Base-by-base conservation (phyloP, 108 stramenopile genomes). In the Parietichytrium sp. region DNA sequence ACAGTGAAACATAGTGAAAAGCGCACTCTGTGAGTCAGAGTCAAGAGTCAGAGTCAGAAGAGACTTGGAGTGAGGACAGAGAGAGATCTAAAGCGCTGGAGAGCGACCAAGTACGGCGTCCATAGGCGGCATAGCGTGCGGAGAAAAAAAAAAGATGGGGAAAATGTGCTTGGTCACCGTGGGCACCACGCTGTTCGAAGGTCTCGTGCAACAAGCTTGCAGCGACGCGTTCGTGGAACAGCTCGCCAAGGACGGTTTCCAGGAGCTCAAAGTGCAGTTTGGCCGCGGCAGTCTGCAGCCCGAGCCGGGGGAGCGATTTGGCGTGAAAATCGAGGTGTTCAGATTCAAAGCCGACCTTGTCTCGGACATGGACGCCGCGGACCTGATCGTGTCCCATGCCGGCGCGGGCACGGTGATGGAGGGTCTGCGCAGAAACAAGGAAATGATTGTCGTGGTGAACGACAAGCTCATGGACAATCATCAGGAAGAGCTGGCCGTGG, bases 131-230 rank as follows among this genome's bases (percentile, higher is more conserved):
- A n/a, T n/a, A n/a, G n/a, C n/a, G n/a, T n/a, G n/a, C n/a, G n/a
- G n/a, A n/a, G n/a, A n/a, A n/a, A n/a, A n/a, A n/a, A n/a, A n/a
- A n/a, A n/a, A n/a, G n/a, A n/a, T n/a, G n/a, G n/a, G n/a, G n/a
- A n/a, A n/a, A n/a, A n/a, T n/a, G n/a, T n/a, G n/a, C 13, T 95
- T 96, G 80, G 95, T 95, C 25, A 96, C 96, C 10, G 96, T 97
- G 7, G 96, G 96, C 29, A 97, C 96, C 4, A 97, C 96, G 29
- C 86, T 82, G 31, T 97, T 97, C 82, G 94, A 96, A 54, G 81
- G 82, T 29, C 87, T 96, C 12, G 81, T 95, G 29, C 23, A 87
- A 55, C 88, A 87, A 16, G 54, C 91, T 26, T 88, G 92, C 52
- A 79, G 88, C 16, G 55, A 86, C 3, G 51, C 29, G 47, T 61